A percentile compares a stretch with the other conserved stretches of the same genome.
Evolutionary conservation across 1,139 yeast genomes (phyloP).

Genomic region (Saccharomyces pastorianus): DNA sequence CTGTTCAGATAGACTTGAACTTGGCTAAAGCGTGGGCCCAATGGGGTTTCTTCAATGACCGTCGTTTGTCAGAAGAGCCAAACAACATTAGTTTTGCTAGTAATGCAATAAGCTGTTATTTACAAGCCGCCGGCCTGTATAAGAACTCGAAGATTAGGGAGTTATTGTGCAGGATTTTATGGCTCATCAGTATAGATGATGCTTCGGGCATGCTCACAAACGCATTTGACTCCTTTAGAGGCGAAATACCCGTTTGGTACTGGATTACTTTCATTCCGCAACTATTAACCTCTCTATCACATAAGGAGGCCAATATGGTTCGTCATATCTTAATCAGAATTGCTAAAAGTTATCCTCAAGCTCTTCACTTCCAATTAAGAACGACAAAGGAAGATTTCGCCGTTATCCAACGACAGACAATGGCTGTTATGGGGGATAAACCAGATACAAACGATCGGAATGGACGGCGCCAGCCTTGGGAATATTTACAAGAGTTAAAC

Average conservation of each 20-base stretch:
- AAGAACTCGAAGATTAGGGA: constrained; percentile 88
- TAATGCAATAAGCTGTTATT: constrained; percentile 89
- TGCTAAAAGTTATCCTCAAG: constrained; percentile 96
- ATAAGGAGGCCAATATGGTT: constrained; percentile 82
- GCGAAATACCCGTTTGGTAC: constrained; percentile 98
- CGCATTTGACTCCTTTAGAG: constrained; percentile 87
- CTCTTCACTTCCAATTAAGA: constrained; percentile 88
- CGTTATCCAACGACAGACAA: constrained; percentile 73
- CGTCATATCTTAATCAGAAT: constrained; percentile 82
- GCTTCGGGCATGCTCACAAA: constrained; percentile 69
- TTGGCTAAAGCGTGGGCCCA: constrained; percentile 99
- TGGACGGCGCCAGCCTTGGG: constrained; percentile 71
- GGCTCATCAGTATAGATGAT: constrained; percentile 92
- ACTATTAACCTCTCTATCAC: constrained; percentile 78
- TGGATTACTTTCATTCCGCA: constrained; percentile 98
- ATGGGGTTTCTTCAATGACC: constrained; percentile 95
- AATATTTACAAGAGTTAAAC: constrained; percentile 90
- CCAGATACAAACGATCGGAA: constrained; percentile 7
- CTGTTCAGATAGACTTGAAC: constrained; percentile 89
- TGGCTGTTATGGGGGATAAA: constrained; percentile 41
- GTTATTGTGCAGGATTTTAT: constrained; percentile 77
- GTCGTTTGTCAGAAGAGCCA: constrained; percentile 77
- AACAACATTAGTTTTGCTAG: constrained; percentile 79
- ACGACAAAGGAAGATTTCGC: constrained; percentile 93
- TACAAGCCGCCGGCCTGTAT: constrained; percentile 95